Percentiles rank a stretch among this genome's conserved stretches.
phyloP scores from a whole-genome alignment of 1,284 basidiomycete species.

The Sporisorium reilianum region DNA sequence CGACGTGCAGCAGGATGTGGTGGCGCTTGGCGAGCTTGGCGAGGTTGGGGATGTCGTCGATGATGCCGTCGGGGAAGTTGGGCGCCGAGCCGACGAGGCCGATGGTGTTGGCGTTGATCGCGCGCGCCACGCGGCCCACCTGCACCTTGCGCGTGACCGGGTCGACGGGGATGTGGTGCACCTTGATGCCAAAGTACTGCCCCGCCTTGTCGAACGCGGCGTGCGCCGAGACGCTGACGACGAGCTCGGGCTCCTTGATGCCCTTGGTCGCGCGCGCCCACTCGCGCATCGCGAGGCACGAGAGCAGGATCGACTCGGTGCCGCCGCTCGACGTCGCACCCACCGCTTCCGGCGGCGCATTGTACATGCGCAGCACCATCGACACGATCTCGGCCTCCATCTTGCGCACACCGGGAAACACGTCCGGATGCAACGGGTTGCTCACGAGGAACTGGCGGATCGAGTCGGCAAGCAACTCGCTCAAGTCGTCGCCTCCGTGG shows the following conservation, averaged over 20 bases:
- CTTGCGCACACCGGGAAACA: constrained; percentile 92
- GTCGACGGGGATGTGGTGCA: constrained; percentile 90
- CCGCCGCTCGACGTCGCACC: constrained; percentile 95
- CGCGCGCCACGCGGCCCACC: constrained; percentile 79
- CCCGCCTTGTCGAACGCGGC: constrained; percentile 95
- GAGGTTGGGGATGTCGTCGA: constrained; percentile 86
- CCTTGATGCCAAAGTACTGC: constrained; percentile 90
- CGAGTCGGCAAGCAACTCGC: constrained; percentile 56
- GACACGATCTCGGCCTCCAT: constrained; percentile 97
- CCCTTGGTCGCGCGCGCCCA: constrained; percentile 88
- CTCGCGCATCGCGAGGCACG: constrained; percentile 91
- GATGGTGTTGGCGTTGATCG: constrained; percentile 68
- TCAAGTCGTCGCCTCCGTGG: constrained; percentile 67
- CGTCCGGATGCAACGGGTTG: constrained; percentile 94
- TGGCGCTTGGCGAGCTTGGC: constrained; percentile 80
- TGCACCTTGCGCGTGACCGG: constrained; percentile 82
- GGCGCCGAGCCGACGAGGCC: constrained; percentile 89
- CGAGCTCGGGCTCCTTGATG: constrained; percentile 92
- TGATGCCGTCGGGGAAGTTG: constrained; percentile 73
- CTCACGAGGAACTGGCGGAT: constrained; percentile 70
- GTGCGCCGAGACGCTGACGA: constrained; percentile 87
- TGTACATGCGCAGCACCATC: constrained; percentile 86
- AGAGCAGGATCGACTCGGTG: constrained; percentile 95
- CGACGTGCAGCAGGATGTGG: constrained; percentile 87
- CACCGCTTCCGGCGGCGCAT: constrained; percentile 79